phyloP scores from a whole-genome alignment of 2,329 filamentous ascomycete species.

The Aureobasidium zeae region DNA sequence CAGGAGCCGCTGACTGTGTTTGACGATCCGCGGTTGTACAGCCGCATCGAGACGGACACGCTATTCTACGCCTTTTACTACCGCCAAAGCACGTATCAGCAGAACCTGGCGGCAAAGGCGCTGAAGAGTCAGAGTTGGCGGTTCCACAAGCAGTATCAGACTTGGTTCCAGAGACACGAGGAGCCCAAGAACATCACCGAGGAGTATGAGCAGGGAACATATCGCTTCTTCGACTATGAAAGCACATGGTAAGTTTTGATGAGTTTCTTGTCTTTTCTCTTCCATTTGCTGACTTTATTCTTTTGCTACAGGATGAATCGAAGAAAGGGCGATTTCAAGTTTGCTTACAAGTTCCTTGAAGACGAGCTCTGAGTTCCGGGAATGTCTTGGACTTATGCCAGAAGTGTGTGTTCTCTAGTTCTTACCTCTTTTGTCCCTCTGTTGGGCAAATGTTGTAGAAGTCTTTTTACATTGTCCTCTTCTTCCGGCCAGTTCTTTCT shows the following conservation, averaged over 20 bases:
- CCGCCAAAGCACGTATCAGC: slow-evolving; percentile 89
- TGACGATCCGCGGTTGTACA: slow-evolving; percentile 81
- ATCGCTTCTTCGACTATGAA: slow-evolving; percentile 99
- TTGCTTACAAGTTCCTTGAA: slow-evolving; percentile 94
- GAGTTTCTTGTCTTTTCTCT: background rate
- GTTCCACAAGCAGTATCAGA: slow-evolving; percentile 99
- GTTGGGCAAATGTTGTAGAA: too few relatives aligned
- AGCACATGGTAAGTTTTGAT: slow-evolving; percentile 73
- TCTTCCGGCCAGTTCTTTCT: too few relatives aligned
- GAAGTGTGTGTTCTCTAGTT: too few relatives aligned
- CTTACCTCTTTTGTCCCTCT: too few relatives aligned
- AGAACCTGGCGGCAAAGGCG: slow-evolving; percentile 92
- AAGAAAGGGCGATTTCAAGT: slow-evolving; percentile 95
- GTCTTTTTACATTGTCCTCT: too few relatives aligned
- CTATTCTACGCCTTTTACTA: slow-evolving; percentile 99
- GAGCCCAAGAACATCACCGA: slow-evolving; percentile 98
- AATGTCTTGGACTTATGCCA: too few relatives aligned
- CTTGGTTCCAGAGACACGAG: slow-evolving; percentile 97
- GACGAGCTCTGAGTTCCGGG: slow-evolving; percentile 60
- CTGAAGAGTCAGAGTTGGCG: slow-evolving; percentile 97
- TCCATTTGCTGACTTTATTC: background rate
- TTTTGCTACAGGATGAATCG: slow-evolving; percentile 79
- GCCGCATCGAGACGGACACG: slow-evolving; percentile 85
- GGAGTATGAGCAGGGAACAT: slow-evolving; percentile 97
- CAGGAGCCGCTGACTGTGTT: slow-evolving; percentile 88